Evolutionary conservation across 768 basidiomycete genomes (phyloP).

Genomic region (Hypholoma sublateritium): DNA sequence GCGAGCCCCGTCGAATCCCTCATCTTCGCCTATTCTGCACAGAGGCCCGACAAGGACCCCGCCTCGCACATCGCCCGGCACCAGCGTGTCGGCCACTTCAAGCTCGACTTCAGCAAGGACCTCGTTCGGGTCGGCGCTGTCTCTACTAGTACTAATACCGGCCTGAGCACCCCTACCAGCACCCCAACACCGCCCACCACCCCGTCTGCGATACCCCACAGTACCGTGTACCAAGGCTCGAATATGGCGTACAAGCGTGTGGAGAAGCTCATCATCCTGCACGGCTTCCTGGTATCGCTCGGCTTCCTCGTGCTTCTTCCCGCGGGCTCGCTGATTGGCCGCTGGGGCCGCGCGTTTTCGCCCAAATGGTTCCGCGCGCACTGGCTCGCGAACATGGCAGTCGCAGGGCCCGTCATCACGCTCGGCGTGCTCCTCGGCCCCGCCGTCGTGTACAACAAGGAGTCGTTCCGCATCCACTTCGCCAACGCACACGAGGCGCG

Average conservation of each 20-base stretch:
- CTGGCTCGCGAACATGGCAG: constrained; percentile 43
- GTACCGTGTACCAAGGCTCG: constrained; percentile 7
- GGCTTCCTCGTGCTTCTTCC: constrained; percentile 62
- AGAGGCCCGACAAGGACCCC: constrained; percentile 24
- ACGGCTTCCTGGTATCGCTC: constrained; percentile 49
- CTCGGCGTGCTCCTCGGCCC: constrained; percentile 50
- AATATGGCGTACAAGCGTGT: constrained; percentile 21
- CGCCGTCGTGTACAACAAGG: constrained; percentile 41
- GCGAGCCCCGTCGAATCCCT: constrained; percentile 28
- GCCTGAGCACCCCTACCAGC: neutral
- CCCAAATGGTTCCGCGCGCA: constrained; percentile 60
- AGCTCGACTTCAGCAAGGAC: constrained; percentile 32
- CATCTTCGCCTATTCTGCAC: constrained; percentile 41
- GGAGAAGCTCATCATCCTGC: constrained; percentile 48
- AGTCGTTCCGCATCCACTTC: constrained; percentile 37
- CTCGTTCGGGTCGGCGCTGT: constrained; percentile 15
- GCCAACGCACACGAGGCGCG: constrained; percentile 50
- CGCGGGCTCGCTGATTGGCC: constrained; percentile 49
- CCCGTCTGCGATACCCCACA: neutral
- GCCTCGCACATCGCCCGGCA: constrained; percentile 24
- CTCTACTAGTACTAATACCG: neutral
- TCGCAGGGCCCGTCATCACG: constrained; percentile 50
- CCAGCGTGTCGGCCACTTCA: constrained; percentile 33
- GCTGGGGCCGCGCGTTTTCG: constrained; percentile 52
- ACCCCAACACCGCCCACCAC: constrained; percentile 8